These are phyloP conservation scores for Chaetoscypha palmicola DNA, from an alignment of 2,329 filamentous ascomycete genomes.

Conservation along the genomic window DNA sequence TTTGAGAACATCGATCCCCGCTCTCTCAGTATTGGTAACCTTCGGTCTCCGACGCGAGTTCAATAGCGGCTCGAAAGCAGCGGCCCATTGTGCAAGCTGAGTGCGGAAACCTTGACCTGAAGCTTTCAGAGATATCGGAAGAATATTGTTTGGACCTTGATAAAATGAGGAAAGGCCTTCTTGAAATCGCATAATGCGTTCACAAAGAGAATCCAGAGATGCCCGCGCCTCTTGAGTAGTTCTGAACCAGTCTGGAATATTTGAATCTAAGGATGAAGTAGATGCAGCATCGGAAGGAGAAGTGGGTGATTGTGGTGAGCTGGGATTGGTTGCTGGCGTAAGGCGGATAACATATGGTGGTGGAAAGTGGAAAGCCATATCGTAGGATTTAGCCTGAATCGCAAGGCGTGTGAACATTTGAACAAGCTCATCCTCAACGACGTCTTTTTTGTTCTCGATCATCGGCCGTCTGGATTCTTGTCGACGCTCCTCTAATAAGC, in stretches of 20 bases:
- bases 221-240: constrained; percentile 48
- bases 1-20: constrained; percentile 53
- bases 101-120: constrained; percentile 37
- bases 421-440: constrained; percentile 44
- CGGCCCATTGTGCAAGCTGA: constrained; percentile 48
- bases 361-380: constrained; percentile 62
- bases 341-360: constrained; percentile 53
- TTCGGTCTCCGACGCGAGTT: constrained; percentile 39
- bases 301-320: constrained; percentile 30
- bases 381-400: constrained; percentile 60
- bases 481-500: constrained; percentile 46
- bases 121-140: constrained; percentile 28
- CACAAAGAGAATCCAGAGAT: constrained; percentile 49
- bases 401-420: constrained; percentile 58
- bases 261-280: constrained; percentile 14
- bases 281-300: constrained; percentile 36
- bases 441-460: constrained; percentile 17
- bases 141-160: constrained; percentile 40
- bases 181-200: constrained; percentile 51
- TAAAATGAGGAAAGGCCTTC: constrained; percentile 45
- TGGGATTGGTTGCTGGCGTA: constrained; percentile 30
- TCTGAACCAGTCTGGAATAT: constrained; percentile 34
- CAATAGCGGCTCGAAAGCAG: constrained; percentile 50
- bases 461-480: constrained; percentile 36
- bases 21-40: constrained; percentile 45